Evolutionary conservation across 2,329 filamentous ascomycete species (phyloP).

Genomic region (Monosporascus sp.): DNA sequence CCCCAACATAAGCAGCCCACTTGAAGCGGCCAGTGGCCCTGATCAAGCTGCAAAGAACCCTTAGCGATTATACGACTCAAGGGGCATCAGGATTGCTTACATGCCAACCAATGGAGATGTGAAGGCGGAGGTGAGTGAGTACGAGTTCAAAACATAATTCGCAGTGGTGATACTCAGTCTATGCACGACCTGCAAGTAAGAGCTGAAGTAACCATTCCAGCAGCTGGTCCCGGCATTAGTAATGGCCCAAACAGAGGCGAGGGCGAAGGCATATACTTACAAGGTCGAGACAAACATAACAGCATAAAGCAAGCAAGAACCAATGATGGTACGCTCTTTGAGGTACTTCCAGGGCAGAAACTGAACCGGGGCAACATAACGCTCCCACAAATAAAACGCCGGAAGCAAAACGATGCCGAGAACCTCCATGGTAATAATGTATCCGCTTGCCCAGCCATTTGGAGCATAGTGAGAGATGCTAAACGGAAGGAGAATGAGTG

Average conservation of each 20-base stretch:
- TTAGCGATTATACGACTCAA: neutral
- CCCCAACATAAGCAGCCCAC: slow-evolving; percentile 34
- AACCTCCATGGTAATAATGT: slow-evolving; percentile 42
- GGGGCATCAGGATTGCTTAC: slow-evolving; percentile 12
- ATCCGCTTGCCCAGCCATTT: slow-evolving; percentile 35
- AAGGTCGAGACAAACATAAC: slow-evolving; percentile 38
- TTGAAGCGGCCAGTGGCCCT: slow-evolving; percentile 41
- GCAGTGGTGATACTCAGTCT: slow-evolving; percentile 31
- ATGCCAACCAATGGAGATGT: slow-evolving; percentile 40
- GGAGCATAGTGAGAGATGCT: slow-evolving; percentile 29
- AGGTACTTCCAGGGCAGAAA: slow-evolving; percentile 52
- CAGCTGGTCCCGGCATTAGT: slow-evolving; percentile 11
- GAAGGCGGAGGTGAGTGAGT: slow-evolving; percentile 40
- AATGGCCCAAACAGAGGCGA: neutral
- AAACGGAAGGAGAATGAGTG: slow-evolving; percentile 48
- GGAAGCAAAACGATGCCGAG: slow-evolving; percentile 43
- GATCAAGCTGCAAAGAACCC: slow-evolving; percentile 26
- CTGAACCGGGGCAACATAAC: slow-evolving; percentile 49
- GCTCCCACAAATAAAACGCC: slow-evolving; percentile 52
- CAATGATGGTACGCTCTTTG: slow-evolving; percentile 42
- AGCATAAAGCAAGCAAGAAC: slow-evolving; percentile 35
- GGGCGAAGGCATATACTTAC: slow-evolving; percentile 14
- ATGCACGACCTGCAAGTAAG: slow-evolving; percentile 43
- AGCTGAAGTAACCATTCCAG: slow-evolving; percentile 45
- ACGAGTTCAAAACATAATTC: slow-evolving; percentile 38